A percentile compares a stretch with the other conserved stretches of the same genome.
Conservation (phyloP, 2,329 filamentous ascomycete genomes). For the Sporothrix phasma region DNA sequence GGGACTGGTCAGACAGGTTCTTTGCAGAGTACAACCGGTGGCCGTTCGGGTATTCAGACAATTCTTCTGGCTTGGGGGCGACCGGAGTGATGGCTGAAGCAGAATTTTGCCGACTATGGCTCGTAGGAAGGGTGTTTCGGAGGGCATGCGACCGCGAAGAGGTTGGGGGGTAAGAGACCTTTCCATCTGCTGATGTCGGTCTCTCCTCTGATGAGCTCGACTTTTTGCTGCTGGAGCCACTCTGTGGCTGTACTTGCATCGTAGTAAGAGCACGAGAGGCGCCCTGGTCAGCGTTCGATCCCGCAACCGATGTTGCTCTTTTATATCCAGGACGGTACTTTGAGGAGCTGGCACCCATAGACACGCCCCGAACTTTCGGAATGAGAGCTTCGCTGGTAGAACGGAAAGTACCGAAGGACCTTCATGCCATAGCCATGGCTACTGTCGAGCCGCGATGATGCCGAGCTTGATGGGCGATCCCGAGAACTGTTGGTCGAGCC, state of each 20-base stretch:
- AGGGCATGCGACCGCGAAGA: conserved; percentile 26
- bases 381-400: not conserved
- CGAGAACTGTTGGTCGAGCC: conserved; percentile 12
- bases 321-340: not conserved
- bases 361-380: conserved; percentile 7
- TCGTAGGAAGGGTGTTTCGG: conserved; percentile 16
- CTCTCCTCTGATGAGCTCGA: not conserved
- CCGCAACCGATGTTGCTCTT: not conserved
- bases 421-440: conserved; percentile 3
- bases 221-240: not conserved
- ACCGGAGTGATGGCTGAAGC: not conserved
- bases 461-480: conserved; percentile 3
- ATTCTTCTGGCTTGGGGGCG: conserved; percentile 15
- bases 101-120: conserved; percentile 19
- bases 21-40: conserved; percentile 3
- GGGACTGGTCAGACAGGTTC: conserved; percentile 19
- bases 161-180: conserved; percentile 22
- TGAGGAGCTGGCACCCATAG: not conserved
- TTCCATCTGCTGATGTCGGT: not conserved
- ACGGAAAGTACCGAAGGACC: not conserved
- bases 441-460: not conserved
- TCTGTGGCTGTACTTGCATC: not conserved
- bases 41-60: not conserved
- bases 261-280: not conserved
- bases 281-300: not conserved